Conservation (phyloP, 305 asterid genomes). For the Fraxinus sp. region DNA sequence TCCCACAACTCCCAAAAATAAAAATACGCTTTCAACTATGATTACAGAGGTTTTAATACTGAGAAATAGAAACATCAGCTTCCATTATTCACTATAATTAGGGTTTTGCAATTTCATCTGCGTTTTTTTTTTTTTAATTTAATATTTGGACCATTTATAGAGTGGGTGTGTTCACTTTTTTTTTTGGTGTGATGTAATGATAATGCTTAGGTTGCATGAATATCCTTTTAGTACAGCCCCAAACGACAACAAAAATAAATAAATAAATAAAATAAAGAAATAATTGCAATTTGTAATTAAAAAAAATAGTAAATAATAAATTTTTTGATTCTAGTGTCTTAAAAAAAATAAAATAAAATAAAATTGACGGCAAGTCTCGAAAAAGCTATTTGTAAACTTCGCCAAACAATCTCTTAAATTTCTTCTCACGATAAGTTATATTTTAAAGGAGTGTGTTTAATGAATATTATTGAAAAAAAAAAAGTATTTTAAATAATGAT, state of each 20-base stretch:
- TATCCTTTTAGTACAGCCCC: neutral
- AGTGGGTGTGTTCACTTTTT: constrained; percentile 5
- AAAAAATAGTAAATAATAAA: neutral
- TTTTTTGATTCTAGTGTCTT: neutral
- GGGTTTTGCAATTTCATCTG: constrained; percentile 25
- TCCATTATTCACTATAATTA: constrained; percentile 44
- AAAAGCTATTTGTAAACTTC: neutral
- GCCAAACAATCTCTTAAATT: neutral
- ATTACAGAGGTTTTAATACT: constrained; percentile 16
- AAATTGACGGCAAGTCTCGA: neutral
- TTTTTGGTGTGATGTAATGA: constrained; percentile 23
- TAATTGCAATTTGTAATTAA: neutral
- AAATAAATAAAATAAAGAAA: neutral
- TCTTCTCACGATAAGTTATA: neutral
- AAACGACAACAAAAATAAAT: neutral
- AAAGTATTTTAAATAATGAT: too few species aligned
- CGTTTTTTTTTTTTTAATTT: constrained; percentile 8
- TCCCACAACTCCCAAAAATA: constrained; percentile 17
- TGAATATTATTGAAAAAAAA: too few species aligned
- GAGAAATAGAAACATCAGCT: constrained; percentile 52
- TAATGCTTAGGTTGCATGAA: constrained; percentile 5
- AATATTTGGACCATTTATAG: constrained; percentile 20
- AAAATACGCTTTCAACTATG: neutral
- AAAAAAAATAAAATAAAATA: neutral
- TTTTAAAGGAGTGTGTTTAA: too few species aligned